Evolutionary conservation across 345 rosid species (phyloP).

Genomic region (Salix caprea): DNA sequence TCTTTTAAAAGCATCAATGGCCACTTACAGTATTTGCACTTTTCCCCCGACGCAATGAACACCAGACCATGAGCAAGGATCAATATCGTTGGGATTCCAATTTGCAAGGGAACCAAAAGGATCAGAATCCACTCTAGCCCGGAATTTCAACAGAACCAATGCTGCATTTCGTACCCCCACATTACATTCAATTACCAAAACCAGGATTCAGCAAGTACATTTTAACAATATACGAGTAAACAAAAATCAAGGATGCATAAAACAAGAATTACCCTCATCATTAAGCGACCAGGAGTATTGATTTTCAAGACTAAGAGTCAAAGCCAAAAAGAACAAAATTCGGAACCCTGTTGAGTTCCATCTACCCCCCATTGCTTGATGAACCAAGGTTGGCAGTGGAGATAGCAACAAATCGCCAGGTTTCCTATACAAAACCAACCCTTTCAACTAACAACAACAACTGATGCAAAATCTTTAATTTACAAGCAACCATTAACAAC

Average conservation of each 20-base stretch:
- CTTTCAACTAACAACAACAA: slow-evolving; percentile 19
- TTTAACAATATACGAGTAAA: background rate
- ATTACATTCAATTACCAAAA: slow-evolving; percentile 4
- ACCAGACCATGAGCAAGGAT: slow-evolving; percentile 74
- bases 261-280: slow-evolving; percentile 49
- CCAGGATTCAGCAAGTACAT: background rate
- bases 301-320: slow-evolving; percentile 40
- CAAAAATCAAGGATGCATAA: background rate
- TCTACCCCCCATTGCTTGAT: slow-evolving; percentile 66
- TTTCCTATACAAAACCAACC: slow-evolving; percentile 30
- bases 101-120: slow-evolving; percentile 58
- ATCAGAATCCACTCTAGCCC: slow-evolving; percentile 55
- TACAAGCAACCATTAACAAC: slow-evolving; percentile 21
- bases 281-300: slow-evolving; percentile 44
- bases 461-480: slow-evolving; percentile 4
- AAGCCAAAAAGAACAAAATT: slow-evolving; percentile 45
- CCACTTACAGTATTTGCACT: slow-evolving; percentile 80
- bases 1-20: background rate
- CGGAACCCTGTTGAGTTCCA: slow-evolving; percentile 65
- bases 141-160: slow-evolving; percentile 59
- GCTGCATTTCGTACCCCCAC: slow-evolving; percentile 44
- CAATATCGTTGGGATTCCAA: slow-evolving; percentile 52
- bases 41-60: slow-evolving; percentile 59
- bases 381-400: slow-evolving; percentile 36
- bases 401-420: slow-evolving; percentile 67